These are phyloP conservation scores for Linum trigynum DNA, from an alignment of 345 rosid species.

Conservation along the genomic window DNA sequence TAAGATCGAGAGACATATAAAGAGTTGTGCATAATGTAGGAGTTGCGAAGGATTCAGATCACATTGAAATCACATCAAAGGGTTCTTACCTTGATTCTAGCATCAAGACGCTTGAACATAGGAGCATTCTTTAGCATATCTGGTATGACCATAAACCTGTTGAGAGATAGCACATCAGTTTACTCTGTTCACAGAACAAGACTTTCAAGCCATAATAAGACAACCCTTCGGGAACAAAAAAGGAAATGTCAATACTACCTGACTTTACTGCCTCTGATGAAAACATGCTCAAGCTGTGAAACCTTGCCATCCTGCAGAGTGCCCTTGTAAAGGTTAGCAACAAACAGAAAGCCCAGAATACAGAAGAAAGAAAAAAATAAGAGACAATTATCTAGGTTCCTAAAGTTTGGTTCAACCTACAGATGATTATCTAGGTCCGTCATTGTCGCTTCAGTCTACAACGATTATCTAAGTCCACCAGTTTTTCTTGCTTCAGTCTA, in stretches of 20 bases:
- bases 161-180: constrained; percentile 13
- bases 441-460: no score
- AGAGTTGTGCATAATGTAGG: constrained; percentile 1
- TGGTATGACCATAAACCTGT: constrained; percentile 97
- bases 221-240: background rate
- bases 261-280: constrained; percentile 97
- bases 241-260: constrained; percentile 35
- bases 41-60: constrained; percentile 3
- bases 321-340: background rate
- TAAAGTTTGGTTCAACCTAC: no score
- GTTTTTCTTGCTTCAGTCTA: no score
- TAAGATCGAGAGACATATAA: constrained; percentile 6
- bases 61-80: constrained; percentile 4
- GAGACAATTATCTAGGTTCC: no score
- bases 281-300: constrained; percentile 96
- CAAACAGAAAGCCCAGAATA: background rate
- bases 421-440: no score
- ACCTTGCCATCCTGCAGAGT: constrained; percentile 80
- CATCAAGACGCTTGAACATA: constrained; percentile 89
- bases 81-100: constrained; percentile 54
- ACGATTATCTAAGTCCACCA: no score
- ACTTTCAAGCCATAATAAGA: background rate
- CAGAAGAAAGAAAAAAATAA: background rate
- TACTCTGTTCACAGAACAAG: background rate
- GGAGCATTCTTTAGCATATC: constrained; percentile 99